Conservation (phyloP, 106 monocot species). For the Vanilla planifolia region DNA sequence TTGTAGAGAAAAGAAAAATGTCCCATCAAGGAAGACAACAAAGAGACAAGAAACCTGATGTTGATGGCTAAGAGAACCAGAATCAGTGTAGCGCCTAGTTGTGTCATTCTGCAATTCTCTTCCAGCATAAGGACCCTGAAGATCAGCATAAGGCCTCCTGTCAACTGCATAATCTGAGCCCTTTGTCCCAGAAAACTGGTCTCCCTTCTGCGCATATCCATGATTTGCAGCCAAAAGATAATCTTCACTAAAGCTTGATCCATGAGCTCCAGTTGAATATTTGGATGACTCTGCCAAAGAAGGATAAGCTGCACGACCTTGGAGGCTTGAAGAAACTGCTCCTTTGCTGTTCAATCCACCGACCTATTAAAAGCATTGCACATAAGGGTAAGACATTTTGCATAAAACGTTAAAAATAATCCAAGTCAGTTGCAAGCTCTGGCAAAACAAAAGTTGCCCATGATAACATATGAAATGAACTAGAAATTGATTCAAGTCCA, state of each 20-base stretch:
- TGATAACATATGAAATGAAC: neutral
- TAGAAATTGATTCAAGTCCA: too few species aligned
- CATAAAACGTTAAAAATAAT: neutral
- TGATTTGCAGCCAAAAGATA: conserved; percentile 46
- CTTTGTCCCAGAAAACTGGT: conserved; percentile 42
- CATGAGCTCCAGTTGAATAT: conserved; percentile 44
- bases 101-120: conserved; percentile 62
- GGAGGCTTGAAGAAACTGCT: conserved; percentile 34
- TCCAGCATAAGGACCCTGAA: conserved; percentile 43
- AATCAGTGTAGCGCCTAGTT: conserved; percentile 60
- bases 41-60: conserved; percentile 31
- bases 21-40: neutral
- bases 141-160: conserved; percentile 66
- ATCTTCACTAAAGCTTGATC: conserved; percentile 63
- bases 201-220: conserved; percentile 55
- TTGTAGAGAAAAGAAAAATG: neutral
- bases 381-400: neutral
- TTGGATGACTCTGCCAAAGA: conserved; percentile 54
- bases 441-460: neutral
- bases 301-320: conserved; percentile 37
- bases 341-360: conserved; percentile 43
- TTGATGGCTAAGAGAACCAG: conserved; percentile 37
- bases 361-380: conserved; percentile 36
- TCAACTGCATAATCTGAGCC: conserved; percentile 54
- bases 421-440: too few species aligned